Conservation (phyloP, 2,329 filamentous ascomycete genomes). For the Trichoderma afroharzianum region DNA sequence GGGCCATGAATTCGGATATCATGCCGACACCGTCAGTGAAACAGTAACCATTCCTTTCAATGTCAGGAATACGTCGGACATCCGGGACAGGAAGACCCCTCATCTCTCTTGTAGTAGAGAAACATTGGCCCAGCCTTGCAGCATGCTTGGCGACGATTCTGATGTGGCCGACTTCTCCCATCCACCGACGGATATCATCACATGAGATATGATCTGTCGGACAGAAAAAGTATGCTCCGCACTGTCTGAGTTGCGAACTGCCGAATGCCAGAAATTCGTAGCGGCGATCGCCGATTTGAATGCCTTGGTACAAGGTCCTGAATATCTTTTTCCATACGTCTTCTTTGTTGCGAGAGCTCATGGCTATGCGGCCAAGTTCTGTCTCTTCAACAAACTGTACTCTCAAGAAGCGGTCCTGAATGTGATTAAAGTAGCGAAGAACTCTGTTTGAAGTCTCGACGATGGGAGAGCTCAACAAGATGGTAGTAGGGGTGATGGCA, state of each 20-base stretch:
- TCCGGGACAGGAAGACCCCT: conserved; percentile 58
- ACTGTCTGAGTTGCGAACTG: conserved; percentile 90
- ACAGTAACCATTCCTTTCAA: conserved; percentile 62
- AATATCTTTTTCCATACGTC: conserved; percentile 72
- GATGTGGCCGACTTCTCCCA: conserved; percentile 83
- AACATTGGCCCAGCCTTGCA: conserved; percentile 87
- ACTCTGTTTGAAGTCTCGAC: conserved; percentile 88
- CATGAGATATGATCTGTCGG: conserved; percentile 64
- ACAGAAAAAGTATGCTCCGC: conserved; percentile 90
- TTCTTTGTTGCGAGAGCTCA: conserved; percentile 55
- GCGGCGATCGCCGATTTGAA: conserved; percentile 73
- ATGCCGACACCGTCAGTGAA: conserved; percentile 95
- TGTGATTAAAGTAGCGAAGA: conserved; percentile 65
- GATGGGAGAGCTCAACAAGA: conserved; percentile 72
- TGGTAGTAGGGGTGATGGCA: conserved; percentile 76
- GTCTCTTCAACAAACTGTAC: conserved; percentile 88
- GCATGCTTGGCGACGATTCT: conserved; percentile 83
- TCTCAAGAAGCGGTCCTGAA: conserved; percentile 76
- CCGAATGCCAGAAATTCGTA: conserved; percentile 93
- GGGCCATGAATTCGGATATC: conserved; percentile 75
- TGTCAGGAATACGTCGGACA: conserved; percentile 62
- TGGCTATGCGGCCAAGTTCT: conserved; percentile 52
- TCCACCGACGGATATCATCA: conserved; percentile 74
- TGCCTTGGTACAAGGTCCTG: conserved; percentile 70
- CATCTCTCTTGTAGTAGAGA: conserved; percentile 84